These are phyloP conservation scores for Colletotrichum sp. DNA, from an alignment of 2,329 filamentous ascomycete species.

Conservation along the genomic window DNA sequence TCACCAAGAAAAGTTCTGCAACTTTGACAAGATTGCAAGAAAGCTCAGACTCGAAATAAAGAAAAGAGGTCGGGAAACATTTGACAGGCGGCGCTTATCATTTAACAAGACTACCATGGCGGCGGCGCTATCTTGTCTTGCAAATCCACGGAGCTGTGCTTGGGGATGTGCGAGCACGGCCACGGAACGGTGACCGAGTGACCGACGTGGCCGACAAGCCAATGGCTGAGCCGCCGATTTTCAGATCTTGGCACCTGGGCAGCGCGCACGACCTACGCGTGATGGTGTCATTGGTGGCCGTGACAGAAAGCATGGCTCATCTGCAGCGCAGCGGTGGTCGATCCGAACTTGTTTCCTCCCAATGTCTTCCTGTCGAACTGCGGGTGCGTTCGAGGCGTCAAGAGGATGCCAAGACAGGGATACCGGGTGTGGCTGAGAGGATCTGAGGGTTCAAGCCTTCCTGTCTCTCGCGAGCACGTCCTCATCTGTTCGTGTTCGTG, in stretches of 20 bases:
- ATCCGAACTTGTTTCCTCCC: conserved; percentile 2
- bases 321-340: not conserved
- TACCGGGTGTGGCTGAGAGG: not conserved
- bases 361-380: not conserved
- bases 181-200: conserved; percentile 9
- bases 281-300: conserved; percentile 3
- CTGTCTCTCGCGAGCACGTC: not conserved
- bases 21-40: not conserved
- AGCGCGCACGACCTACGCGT: not conserved
- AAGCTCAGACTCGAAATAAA: not conserved
- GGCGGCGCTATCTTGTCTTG: not conserved
- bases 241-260: conserved; percentile 9
- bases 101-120: conserved; percentile 3
- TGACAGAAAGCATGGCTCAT: not conserved
- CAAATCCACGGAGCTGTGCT: conserved; percentile 13
- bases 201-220: conserved; percentile 17
- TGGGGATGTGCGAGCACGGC: conserved; percentile 21
- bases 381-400: not conserved
- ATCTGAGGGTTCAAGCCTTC: not conserved
- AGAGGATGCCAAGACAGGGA: not conserved
- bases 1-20: not conserved
- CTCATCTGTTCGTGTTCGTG: not conserved
- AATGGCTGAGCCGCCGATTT: conserved; percentile 12
- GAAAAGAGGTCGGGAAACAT: not conserved
- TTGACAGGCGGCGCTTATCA: not conserved